These are phyloP conservation scores for Clarireedia paspali DNA, from an alignment of 2,329 filamentous ascomycete genomes.

Conservation along the genomic window DNA sequence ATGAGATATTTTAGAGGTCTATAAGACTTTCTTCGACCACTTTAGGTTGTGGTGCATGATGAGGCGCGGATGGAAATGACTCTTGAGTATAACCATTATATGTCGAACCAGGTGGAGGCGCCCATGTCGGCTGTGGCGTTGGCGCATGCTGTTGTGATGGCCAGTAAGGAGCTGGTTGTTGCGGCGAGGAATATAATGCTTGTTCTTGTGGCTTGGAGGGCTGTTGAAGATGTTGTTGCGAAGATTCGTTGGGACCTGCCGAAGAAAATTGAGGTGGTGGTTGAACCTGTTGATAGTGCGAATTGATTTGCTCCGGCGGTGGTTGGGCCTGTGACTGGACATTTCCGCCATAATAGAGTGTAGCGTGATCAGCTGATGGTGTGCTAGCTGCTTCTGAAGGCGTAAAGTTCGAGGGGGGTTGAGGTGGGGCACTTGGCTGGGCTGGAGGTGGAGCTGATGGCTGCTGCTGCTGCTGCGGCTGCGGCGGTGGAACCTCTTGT, in stretches of 20 bases:
- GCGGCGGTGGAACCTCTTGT: slow-evolving; percentile 19
- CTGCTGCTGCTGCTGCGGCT: slow-evolving; percentile 28
- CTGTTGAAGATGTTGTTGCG: slow-evolving; percentile 20
- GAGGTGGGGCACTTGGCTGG: slow-evolving; percentile 28
- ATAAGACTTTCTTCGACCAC: slow-evolving; percentile 71
- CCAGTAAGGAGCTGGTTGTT: slow-evolving; percentile 40
- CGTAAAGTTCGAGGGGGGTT: slow-evolving; percentile 27
- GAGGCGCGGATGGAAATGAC: slow-evolving; percentile 57
- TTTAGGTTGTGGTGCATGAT: slow-evolving; percentile 48
- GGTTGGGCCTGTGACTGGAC: slow-evolving; percentile 32
- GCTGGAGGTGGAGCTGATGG: slow-evolving; percentile 21
- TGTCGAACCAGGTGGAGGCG: slow-evolving; percentile 21
- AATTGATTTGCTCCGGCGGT: slow-evolving; percentile 33
- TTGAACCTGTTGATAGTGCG: slow-evolving; percentile 24
- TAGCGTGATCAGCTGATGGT: slow-evolving; percentile 42
- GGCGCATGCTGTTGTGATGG: slow-evolving; percentile 37
- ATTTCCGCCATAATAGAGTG: slow-evolving; percentile 48
- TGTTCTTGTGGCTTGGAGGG: slow-evolving; percentile 24
- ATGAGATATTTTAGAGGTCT: slow-evolving; percentile 54
- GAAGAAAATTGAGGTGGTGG: slow-evolving; percentile 28
- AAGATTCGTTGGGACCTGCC: slow-evolving; percentile 18
- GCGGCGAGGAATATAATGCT: slow-evolving; percentile 13
- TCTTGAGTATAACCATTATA: slow-evolving; percentile 50
- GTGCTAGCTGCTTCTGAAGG: slow-evolving; percentile 30
- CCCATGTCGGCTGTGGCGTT: slow-evolving; percentile 35